Evolutionary conservation across 2,329 filamentous ascomycete genomes (phyloP).

Genomic region (Xylariaceae sp.): DNA sequence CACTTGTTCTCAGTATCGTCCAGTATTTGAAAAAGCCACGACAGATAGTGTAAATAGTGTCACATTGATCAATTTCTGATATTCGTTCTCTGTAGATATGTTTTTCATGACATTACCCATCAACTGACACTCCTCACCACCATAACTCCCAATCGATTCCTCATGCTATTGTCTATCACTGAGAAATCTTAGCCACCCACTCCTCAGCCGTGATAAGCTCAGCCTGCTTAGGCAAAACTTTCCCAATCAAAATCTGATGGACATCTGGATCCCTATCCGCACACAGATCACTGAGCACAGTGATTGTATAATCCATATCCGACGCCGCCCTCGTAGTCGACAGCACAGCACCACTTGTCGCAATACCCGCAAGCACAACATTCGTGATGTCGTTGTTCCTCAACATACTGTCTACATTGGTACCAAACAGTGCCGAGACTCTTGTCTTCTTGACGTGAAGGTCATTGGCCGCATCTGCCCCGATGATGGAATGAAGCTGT

Average conservation of each 20-base stretch:
- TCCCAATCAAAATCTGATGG: slow-evolving; percentile 31
- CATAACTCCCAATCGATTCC: too few relatives aligned
- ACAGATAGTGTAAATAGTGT: too few relatives aligned
- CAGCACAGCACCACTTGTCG: slow-evolving; percentile 34
- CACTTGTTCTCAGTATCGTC: too few relatives aligned
- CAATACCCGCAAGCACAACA: slow-evolving; percentile 33
- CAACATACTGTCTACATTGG: slow-evolving; percentile 33
- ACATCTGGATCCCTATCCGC: slow-evolving; percentile 31
- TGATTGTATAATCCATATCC: slow-evolving; percentile 34
- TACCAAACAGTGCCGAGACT: slow-evolving; percentile 33
- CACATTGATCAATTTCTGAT: too few relatives aligned
- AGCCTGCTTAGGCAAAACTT: slow-evolving; percentile 30
- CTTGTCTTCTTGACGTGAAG: slow-evolving; percentile 33
- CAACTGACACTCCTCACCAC: too few relatives aligned
- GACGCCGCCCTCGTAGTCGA: slow-evolving; percentile 34
- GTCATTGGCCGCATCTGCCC: slow-evolving; percentile 19
- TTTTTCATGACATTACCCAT: too few relatives aligned
- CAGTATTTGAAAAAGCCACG: too few relatives aligned
- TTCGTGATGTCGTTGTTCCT: slow-evolving; percentile 25
- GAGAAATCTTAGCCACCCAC: slow-evolving; percentile 24
- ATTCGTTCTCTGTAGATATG: too few relatives aligned
- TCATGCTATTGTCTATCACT: too few relatives aligned
- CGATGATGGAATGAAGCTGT: slow-evolving; percentile 17
- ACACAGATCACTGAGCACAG: slow-evolving; percentile 33
- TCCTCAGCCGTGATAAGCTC: slow-evolving; percentile 24